These are phyloP conservation scores for Allium sativum DNA, from an alignment of 106 monocot genomes.

Conservation along the genomic window DNA sequence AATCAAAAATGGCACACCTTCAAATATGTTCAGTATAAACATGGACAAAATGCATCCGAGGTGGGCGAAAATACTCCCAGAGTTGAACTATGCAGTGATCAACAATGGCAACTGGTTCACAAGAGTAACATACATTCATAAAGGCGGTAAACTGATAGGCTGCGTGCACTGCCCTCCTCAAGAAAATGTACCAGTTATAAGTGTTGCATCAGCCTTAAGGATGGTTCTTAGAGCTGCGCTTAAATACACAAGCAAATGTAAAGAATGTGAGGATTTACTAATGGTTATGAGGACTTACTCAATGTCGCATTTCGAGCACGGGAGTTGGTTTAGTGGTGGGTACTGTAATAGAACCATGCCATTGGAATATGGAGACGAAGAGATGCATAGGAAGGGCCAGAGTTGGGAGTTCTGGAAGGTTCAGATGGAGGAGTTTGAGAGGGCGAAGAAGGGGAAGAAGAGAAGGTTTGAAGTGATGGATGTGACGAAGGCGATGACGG, in stretches of 20 bases:
- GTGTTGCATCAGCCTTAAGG: not conserved
- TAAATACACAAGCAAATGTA: not conserved
- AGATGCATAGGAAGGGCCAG: not conserved
- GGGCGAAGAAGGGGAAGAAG: not conserved
- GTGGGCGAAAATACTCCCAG: constrained; percentile 33
- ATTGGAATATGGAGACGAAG: not conserved
- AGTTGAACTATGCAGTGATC: constrained; percentile 36
- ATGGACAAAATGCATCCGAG: constrained; percentile 31
- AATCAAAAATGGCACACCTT: constrained; percentile 24
- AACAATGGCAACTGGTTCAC: constrained; percentile 74
- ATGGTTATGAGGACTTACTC: constrained; percentile 1
- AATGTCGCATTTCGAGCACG: not conserved
- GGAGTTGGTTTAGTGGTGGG: not conserved
- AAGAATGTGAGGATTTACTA: not conserved
- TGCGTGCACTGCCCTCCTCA: constrained; percentile 43
- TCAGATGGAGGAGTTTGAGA: constrained; percentile 2
- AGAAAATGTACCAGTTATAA: not conserved
- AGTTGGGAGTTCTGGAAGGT: constrained; percentile 1
- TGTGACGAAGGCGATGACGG: constrained; percentile 60
- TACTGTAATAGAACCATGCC: constrained; percentile 10
- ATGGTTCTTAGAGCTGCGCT: constrained; percentile 1
- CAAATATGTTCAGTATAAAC: constrained; percentile 37
- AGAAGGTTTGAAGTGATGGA: constrained; percentile 19
- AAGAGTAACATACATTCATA: constrained; percentile 43
- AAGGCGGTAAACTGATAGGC: constrained; percentile 22